These are phyloP conservation scores for Chaetomium tenue DNA, from an alignment of 495 filamentous ascomycete species.

Conservation along the genomic window DNA sequence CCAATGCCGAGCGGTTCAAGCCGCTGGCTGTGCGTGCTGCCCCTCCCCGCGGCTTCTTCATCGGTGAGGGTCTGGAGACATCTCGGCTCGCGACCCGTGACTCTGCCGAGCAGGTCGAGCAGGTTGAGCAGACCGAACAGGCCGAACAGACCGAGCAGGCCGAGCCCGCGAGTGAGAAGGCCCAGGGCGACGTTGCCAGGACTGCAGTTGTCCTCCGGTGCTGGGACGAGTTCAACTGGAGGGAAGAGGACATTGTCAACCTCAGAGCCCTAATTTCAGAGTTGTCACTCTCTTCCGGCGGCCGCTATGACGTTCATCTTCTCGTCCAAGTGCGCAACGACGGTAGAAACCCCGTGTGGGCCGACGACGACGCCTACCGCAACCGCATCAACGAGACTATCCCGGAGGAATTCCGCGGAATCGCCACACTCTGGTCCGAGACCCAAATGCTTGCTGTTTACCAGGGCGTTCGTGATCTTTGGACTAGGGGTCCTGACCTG, in stretches of 20 bases:
- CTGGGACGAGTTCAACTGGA: conserved; percentile 70
- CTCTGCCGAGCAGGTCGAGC: conserved; percentile 28
- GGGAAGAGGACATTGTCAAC: conserved; percentile 65
- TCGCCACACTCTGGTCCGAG: conserved; percentile 89
- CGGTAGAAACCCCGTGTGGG: conserved; percentile 60
- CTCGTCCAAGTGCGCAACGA: conserved; percentile 75
- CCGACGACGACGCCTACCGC: conserved; percentile 57
- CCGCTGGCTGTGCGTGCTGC: conserved; percentile 35
- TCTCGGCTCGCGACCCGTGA: conserved; percentile 14
- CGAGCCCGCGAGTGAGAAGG: conserved; percentile 18
- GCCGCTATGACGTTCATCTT: conserved; percentile 77
- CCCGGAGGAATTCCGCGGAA: conserved; percentile 81
- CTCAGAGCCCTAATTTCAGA: conserved; percentile 75
- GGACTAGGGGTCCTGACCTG: conserved; percentile 60
- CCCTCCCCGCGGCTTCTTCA: conserved; percentile 46
- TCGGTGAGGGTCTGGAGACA: conserved; percentile 31
- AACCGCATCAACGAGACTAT: conserved; percentile 63
- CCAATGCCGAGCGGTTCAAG: conserved; percentile 70
- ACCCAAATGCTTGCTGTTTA: conserved; percentile 88
- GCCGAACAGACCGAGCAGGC: conserved; percentile 28
- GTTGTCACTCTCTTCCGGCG: conserved; percentile 70
- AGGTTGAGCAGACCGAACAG: neutral
- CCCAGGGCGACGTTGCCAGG: conserved; percentile 45
- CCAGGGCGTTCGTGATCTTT: conserved; percentile 72
- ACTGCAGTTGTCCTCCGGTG: conserved; percentile 73